Conservation (phyloP, 1,284 basidiomycete species). For the Ceratobasidium sp. region DNA sequence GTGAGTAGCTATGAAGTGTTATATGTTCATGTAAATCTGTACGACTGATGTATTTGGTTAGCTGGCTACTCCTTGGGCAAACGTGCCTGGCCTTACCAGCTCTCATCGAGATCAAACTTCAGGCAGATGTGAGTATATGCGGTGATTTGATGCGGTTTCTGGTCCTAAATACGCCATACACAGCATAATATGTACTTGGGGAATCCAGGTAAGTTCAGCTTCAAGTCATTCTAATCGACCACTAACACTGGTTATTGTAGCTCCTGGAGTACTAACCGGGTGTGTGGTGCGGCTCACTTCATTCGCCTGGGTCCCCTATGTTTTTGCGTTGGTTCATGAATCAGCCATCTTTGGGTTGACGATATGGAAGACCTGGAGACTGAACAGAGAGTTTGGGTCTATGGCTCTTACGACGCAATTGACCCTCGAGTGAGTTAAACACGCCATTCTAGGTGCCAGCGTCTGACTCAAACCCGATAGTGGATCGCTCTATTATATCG, state of each 20-base stretch:
- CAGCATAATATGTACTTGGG: conserved; percentile 13
- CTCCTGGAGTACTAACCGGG: conserved; percentile 16
- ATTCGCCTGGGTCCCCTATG: conserved; percentile 20
- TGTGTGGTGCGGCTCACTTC: conserved; percentile 15
- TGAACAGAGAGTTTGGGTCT: conserved; percentile 1
- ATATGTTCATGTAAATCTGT: background rate
- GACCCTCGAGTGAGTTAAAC: conserved; percentile 10
- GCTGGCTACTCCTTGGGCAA: background rate
- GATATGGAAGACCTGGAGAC: background rate
- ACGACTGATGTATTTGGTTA: background rate
- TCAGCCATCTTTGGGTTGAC: conserved; percentile 13
- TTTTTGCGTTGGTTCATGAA: conserved; percentile 7
- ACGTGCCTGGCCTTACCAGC: background rate
- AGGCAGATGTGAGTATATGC: conserved; percentile 35
- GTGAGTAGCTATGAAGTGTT: background rate
- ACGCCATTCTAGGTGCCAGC: background rate
- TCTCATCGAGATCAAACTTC: background rate
- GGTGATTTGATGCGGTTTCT: background rate
- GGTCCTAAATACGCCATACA: background rate
- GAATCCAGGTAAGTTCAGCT: background rate
- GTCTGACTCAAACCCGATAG: background rate
- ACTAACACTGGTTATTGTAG: background rate
- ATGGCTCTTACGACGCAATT: conserved; percentile 10
- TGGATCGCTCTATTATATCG: conserved; percentile 22
- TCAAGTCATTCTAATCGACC: background rate